These are phyloP conservation scores for Cichorium intybus DNA, from an alignment of 140 eudicot genomes.

Conservation along the genomic window DNA sequence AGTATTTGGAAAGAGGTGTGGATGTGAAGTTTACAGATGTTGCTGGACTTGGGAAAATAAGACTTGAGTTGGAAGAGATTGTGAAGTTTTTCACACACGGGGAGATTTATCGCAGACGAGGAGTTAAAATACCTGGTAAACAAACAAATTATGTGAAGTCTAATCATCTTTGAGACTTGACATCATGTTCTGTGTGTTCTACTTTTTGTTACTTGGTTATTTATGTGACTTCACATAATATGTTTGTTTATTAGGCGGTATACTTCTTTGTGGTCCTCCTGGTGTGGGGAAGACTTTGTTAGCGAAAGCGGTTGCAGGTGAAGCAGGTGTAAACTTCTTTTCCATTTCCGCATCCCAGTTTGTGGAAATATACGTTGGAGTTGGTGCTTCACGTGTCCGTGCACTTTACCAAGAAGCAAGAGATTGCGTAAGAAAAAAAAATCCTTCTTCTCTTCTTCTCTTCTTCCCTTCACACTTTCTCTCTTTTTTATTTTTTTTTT, in stretches of 20 bases:
- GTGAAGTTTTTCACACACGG: conserved; percentile 96
- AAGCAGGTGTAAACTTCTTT: conserved; percentile 97
- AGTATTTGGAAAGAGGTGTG: conserved; percentile 67
- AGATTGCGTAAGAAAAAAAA: conserved; percentile 72
- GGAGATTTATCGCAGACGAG: conserved; percentile 92
- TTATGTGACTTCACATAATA: not conserved
- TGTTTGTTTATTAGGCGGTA: conserved; percentile 68
- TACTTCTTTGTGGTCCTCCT: conserved; percentile 99
- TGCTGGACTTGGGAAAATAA: conserved; percentile 95
- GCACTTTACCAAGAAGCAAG: conserved; percentile 96
- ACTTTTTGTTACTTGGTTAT: conserved; percentile 1
- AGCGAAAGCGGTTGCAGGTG: conserved; percentile 99
- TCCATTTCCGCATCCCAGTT: conserved; percentile 97
- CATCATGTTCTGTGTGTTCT: not conserved
- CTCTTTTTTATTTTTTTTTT: not conserved
- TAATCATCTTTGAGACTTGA: not conserved
- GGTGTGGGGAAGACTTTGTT: conserved; percentile 94
- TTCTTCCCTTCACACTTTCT: not conserved
- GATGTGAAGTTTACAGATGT: conserved; percentile 98
- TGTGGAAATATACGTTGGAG: conserved; percentile 97
- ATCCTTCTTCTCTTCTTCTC: too few species aligned
- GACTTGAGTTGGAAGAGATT: conserved; percentile 90
- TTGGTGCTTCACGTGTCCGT: conserved; percentile 99
- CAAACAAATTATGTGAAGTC: not conserved
- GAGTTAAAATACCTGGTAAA: conserved; percentile 97